Evolutionary conservation across 2,329 filamentous ascomycete genomes (phyloP).

Genomic region (Verruconis gallopava): DNA sequence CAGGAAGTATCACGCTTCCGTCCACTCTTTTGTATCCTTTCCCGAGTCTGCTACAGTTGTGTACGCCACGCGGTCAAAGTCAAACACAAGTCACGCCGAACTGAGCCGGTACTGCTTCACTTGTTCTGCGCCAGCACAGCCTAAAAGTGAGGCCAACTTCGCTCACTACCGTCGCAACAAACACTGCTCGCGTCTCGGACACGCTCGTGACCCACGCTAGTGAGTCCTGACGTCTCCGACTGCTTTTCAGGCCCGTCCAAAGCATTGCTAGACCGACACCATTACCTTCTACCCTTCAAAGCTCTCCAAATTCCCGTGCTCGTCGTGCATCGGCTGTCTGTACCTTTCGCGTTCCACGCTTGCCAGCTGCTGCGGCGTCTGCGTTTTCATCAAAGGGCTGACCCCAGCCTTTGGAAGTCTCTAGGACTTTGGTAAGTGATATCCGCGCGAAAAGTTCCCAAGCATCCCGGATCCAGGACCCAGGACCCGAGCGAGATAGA

Average conservation of each 20-base stretch:
- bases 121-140: background rate
- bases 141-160: background rate
- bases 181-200: background rate
- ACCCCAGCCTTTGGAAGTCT: background rate
- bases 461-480: conserved; percentile 14
- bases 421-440: background rate
- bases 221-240: too few relatives aligned
- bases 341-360: too few relatives aligned
- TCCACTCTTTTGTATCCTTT: background rate
- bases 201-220: background rate
- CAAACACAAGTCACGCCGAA: too few relatives aligned
- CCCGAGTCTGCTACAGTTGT: conserved; percentile 12
- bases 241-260: too few relatives aligned
- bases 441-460: background rate
- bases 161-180: background rate
- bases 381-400: conserved; percentile 10
- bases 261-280: too few relatives aligned
- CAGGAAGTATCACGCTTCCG: background rate
- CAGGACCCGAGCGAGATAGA: too few relatives aligned
- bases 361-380: background rate
- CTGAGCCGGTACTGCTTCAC: background rate
- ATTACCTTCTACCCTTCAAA: too few relatives aligned
- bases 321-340: too few relatives aligned
- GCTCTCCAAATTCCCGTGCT: too few relatives aligned
- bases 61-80: background rate